Conservation (phyloP, 192 early-diverging fungal genomes). For the Coemansia aciculifera region DNA sequence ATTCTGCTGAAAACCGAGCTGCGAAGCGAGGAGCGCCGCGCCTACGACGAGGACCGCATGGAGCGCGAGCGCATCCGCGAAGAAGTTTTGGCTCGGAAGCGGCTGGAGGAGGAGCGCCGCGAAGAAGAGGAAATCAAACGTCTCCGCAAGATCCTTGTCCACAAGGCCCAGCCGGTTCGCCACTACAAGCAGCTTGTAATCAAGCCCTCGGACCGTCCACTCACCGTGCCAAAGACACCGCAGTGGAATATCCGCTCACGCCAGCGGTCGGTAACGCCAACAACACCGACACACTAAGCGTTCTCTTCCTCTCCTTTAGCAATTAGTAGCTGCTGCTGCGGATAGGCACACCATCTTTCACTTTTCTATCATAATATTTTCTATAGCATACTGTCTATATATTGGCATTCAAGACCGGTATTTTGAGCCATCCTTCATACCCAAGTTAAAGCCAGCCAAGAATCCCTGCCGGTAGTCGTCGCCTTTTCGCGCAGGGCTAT, state of each 20-base stretch:
- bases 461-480: constrained; percentile 51
- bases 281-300: constrained; percentile 12
- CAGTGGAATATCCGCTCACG: constrained; percentile 46
- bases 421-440: constrained; percentile 43
- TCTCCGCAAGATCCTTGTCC: constrained; percentile 58
- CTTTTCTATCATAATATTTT: neutral
- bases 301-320: no score
- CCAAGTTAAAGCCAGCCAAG: constrained; percentile 38
- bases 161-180: constrained; percentile 64
- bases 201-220: constrained; percentile 57
- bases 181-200: constrained; percentile 56
- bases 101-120: constrained; percentile 52
- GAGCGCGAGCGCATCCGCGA: constrained; percentile 58
- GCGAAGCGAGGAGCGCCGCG: constrained; percentile 65
- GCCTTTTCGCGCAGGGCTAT: constrained; percentile 2
- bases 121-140: constrained; percentile 60
- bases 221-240: constrained; percentile 59
- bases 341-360: neutral
- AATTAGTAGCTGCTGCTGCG: neutral
- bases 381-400: neutral
- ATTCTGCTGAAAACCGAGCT: constrained; percentile 58
- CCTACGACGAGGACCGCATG: constrained; percentile 61
- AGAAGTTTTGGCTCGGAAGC: constrained; percentile 57
- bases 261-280: constrained; percentile 13
- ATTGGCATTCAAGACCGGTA: constrained; percentile 3